Evolutionary conservation across 192 early-diverging fungal species (phyloP).

Genomic region (Coemansia sp.): DNA sequence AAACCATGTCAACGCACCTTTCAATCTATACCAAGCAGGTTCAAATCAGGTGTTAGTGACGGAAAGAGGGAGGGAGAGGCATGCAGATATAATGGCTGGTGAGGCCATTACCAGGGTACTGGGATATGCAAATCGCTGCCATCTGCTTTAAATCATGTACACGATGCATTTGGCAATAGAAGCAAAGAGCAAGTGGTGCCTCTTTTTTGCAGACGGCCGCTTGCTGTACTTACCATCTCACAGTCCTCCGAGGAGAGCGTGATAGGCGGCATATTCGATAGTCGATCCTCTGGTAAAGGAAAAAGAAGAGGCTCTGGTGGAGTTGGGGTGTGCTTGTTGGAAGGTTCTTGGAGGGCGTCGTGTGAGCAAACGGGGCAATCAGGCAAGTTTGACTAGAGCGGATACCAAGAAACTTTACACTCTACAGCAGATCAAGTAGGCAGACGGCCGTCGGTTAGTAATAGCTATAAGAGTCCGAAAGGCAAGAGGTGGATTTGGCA

Average conservation of each 20-base stretch:
- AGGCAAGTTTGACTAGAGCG: background rate
- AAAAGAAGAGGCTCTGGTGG: background rate
- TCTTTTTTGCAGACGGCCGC: background rate
- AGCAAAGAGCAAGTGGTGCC: background rate
- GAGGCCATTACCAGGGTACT: slow-evolving; percentile 16
- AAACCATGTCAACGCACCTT: slow-evolving; percentile 51
- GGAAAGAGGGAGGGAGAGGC: background rate
- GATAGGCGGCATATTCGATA: slow-evolving; percentile 33
- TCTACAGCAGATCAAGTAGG: background rate
- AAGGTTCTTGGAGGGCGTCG: background rate
- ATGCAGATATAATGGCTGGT: background rate
- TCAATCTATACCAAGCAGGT: slow-evolving; percentile 39
- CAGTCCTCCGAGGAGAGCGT: slow-evolving; percentile 52
- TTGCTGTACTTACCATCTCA: slow-evolving; percentile 40
- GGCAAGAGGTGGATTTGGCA: background rate
- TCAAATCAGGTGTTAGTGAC: background rate
- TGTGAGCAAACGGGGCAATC: background rate
- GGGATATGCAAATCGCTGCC: background rate
- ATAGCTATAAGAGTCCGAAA: background rate
- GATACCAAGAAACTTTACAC: background rate
- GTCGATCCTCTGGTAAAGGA: background rate
- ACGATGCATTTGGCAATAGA: slow-evolving; percentile 6
- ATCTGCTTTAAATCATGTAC: background rate
- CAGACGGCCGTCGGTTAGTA: background rate
- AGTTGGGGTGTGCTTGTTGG: background rate